Base-by-base conservation (phyloP, 2,329 filamentous ascomycete genomes). In the Fusarium continuum region DNA sequence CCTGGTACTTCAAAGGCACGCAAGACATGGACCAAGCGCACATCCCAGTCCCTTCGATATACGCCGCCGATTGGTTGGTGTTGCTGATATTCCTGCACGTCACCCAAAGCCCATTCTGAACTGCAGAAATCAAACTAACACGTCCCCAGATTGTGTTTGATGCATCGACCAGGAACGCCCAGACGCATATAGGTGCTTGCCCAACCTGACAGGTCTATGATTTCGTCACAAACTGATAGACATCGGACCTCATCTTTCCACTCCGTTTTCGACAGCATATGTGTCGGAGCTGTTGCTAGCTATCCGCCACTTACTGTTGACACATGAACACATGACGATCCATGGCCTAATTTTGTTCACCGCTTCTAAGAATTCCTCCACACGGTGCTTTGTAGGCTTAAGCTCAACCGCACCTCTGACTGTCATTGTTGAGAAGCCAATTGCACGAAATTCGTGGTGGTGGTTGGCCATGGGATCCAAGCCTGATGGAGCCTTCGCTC, bases 1-100 rank as follows among this genome's bases (percentile, higher is more conserved):
- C 66, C 66, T 50, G 35, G 57, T 57, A 50, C 38, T 50, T 28
- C 39, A 52, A 17, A 64, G 50, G 49, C 57, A 56, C 58, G 31
- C 50, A 65, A 65, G 61, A 45, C 48, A 22, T 70, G 67, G 67
- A 65, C 67, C 67, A 59, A 69, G 67, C 67, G 64, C 34, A 43
- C 44, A 61, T 55, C 53, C 66, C 59, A 44, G 48, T 67, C 48
- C 17, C 31, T 39, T 36, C 26, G 16, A 38, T 49, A 32, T 61
- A 19, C 38, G 25, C 17, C 61, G 39, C 58, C 59, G 67, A 70
- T 70, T 70, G 67, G 67, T 32, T 55, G 48, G 45, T 52, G 46
- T 55, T 60, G 46, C 47, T 38, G 22, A 54, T 29, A 39, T 50
- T 58, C 48, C 67, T 70, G 67, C 67, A 70, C 67, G 63, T 66